Evolutionary conservation across 1,139 yeast species (phyloP), one percentile per base, ranked within the genome.

Genomic region (Blastobotrys buckinghamii): DNA sequence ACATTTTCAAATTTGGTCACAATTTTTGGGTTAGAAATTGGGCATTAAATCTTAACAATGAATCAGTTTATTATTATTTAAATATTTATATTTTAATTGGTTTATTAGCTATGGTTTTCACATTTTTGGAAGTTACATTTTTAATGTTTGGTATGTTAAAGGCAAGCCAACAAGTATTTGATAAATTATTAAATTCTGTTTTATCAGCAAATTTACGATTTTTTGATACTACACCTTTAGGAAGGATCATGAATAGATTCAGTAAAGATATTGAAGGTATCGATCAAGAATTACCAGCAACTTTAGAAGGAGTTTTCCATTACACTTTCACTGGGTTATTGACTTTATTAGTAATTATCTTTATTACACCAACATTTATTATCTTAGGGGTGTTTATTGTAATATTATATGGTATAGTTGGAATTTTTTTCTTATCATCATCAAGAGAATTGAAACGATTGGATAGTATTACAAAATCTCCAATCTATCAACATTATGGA

Each of bases 191-290:
- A 59, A 67, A 71, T 24, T 76, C 78, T 17, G 82, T 89, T 39
- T 66, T 68, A 59, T 77, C 82, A 54, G 94, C 97, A 1, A 85
- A 76, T 59, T 72, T 89, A 57, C 78, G 97, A 60, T 92, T 92
- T 68, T 92, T 89, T 65, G 98, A 92, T 64, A 78, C 94, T 32
- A 92, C 98, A 1, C 98, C 98, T 16, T 76, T 85, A 59, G 98
- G 98, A 30, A 82, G 97, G 67, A 87, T 92, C 53, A 88, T 92
- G 94, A 92, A 92, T 69, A 78, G 98, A 65, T 92, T 94, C 64
- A 89, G 97, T 17, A 90, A 89, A 66, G 98, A 92, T 71, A 80
- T 92, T 54, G 97, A 90, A 68, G 81, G 92, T 15, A 79, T 89
- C 53, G 98, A 92, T 68, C 97, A 89, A 71, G 96, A 89, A 59